phyloP scores from a whole-genome alignment of 73 alveolate species.

The Paramecium caudatum region DNA sequence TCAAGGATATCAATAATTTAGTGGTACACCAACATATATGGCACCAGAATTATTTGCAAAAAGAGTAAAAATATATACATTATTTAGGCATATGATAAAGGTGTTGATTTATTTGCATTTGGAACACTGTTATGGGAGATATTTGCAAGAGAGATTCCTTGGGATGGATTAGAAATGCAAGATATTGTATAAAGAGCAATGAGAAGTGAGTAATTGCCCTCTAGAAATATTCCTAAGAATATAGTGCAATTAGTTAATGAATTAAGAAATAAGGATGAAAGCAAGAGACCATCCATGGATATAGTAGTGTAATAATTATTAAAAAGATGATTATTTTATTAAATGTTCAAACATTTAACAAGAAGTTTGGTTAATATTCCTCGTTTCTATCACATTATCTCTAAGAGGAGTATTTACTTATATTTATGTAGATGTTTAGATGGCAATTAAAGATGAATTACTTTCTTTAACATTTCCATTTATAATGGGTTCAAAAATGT shows the following conservation, averaged over 20 bases:
- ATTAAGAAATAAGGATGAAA: slow-evolving; percentile 62
- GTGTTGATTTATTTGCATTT: slow-evolving; percentile 98
- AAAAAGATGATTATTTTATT: slow-evolving; percentile 4
- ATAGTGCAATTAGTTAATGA: slow-evolving; percentile 18
- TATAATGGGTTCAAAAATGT: slow-evolving; percentile 3
- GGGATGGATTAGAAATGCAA: slow-evolving; percentile 93
- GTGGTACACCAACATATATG: slow-evolving; percentile 99
- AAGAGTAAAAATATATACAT: slow-evolving; percentile 19
- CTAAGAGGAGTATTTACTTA: not conserved
- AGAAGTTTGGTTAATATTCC: not conserved
- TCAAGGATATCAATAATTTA: slow-evolving; percentile 95
- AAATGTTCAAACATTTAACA: not conserved
- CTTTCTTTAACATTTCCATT: slow-evolving; percentile 18
- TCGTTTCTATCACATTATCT: not conserved
- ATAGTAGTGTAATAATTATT: slow-evolving; percentile 39
- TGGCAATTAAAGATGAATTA: not conserved
- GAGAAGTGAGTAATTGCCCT: slow-evolving; percentile 80
- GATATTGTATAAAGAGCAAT: slow-evolving; percentile 93
- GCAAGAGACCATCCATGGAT: slow-evolving; percentile 54
- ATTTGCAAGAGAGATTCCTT: slow-evolving; percentile 97
- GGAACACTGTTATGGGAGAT: slow-evolving; percentile 99
- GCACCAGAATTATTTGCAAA: slow-evolving; percentile 98
- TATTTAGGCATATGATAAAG: slow-evolving; percentile 89
- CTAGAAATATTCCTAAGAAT: slow-evolving; percentile 22
- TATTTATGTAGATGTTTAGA: not conserved